phyloP scores from a whole-genome alignment of 2,329 filamentous ascomycete genomes.

The Cercospora brassicicola region DNA sequence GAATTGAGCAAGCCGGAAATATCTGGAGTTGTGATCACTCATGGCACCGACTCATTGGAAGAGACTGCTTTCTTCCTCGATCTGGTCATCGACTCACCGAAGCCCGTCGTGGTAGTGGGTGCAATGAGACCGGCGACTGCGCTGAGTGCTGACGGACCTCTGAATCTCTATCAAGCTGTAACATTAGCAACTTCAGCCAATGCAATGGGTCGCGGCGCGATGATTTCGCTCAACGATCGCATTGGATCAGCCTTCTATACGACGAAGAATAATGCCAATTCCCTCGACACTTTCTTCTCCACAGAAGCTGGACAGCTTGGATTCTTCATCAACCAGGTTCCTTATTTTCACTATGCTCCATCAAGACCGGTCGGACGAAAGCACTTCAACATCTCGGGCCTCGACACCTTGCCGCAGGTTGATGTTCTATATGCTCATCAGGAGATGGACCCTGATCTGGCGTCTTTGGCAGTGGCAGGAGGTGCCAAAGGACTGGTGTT shows the following conservation, averaged over 20 bases:
- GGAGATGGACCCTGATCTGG: slow-evolving; percentile 48
- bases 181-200: slow-evolving; percentile 53
- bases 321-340: slow-evolving; percentile 58
- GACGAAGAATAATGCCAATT: slow-evolving; percentile 64
- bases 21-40: slow-evolving; percentile 58
- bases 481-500: slow-evolving; percentile 58
- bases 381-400: slow-evolving; percentile 45
- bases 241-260: slow-evolving; percentile 60
- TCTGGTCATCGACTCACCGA: slow-evolving; percentile 56
- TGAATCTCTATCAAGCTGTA: slow-evolving; percentile 62
- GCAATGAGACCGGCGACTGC: slow-evolving; percentile 65
- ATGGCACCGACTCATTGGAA: slow-evolving; percentile 66
- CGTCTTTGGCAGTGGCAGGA: slow-evolving; percentile 50
- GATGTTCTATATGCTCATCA: slow-evolving; percentile 60
- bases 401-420: slow-evolving; percentile 52
- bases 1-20: slow-evolving; percentile 50
- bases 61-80: slow-evolving; percentile 65
- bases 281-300: slow-evolving; percentile 62
- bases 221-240: slow-evolving; percentile 64
- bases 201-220: slow-evolving; percentile 55
- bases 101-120: slow-evolving; percentile 62
- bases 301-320: slow-evolving; percentile 60
- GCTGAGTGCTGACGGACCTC: slow-evolving; percentile 62
- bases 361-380: slow-evolving; percentile 51
- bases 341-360: slow-evolving; percentile 61